phyloP scores from a whole-genome alignment of 1,284 basidiomycete genomes.

The Ustilago bromivora region DNA sequence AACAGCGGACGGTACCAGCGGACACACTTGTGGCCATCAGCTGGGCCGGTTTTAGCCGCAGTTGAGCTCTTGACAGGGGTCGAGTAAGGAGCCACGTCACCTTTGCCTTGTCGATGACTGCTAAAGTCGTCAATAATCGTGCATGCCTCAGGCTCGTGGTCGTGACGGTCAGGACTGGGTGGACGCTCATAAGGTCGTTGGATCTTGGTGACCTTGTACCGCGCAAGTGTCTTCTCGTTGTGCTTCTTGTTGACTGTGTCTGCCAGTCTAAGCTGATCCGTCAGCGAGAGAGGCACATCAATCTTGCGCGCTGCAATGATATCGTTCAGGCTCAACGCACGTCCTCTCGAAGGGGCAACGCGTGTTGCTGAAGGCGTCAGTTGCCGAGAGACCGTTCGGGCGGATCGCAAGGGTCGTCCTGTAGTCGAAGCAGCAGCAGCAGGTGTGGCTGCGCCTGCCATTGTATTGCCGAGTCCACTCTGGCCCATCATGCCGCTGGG shows the following conservation, averaged over 20 bases:
- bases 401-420: slow-evolving; percentile 35
- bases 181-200: slow-evolving; percentile 48
- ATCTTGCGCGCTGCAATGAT: slow-evolving; percentile 50
- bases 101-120: slow-evolving; percentile 45
- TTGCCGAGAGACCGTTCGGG: slow-evolving; percentile 23
- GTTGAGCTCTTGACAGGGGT: slow-evolving; percentile 22
- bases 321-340: slow-evolving; percentile 46
- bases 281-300: slow-evolving; percentile 43
- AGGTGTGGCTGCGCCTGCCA: neutral
- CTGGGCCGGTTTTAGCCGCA: neutral
- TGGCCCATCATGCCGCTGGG: neutral
- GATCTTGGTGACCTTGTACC: slow-evolving; percentile 50
- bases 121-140: slow-evolving; percentile 39
- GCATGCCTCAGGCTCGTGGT: slow-evolving; percentile 49
- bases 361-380: slow-evolving; percentile 39
- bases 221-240: slow-evolving; percentile 48
- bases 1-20: slow-evolving; percentile 51
- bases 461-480: neutral
- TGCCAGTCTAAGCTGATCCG: slow-evolving; percentile 46
- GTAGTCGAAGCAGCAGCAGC: slow-evolving; percentile 17
- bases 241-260: slow-evolving; percentile 51
- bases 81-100: slow-evolving; percentile 37
- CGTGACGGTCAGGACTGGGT: slow-evolving; percentile 48
- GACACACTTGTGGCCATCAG: slow-evolving; percentile 25
- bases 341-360: slow-evolving; percentile 35